Base-by-base conservation (phyloP, 257 asterid genomes). In the Craterostigma plantagineum region DNA sequence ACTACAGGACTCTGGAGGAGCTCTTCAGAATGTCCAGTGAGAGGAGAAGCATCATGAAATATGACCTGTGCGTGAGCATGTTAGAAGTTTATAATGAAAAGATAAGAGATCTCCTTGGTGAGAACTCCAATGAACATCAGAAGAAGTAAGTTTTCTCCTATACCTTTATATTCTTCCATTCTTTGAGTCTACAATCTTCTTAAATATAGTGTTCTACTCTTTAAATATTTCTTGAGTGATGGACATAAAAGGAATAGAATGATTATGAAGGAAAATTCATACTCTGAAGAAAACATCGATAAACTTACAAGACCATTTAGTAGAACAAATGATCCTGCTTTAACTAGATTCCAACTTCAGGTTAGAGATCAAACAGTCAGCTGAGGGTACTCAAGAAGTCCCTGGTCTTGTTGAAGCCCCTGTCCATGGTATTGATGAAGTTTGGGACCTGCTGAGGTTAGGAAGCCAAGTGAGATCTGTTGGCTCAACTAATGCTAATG, bases 371-470 rank as follows among this genome's bases (percentile, higher is more conserved):
- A 90, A 83, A 60, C 99, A 83, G 67, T 90, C 99, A 51, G 95
- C 99, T 48, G 95, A 83, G 67, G 99, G 99, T 53, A 90, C 92
- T 49, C 99, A 77, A 64, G 99, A 90, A 64, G 95, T 83, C 48
- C 99, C 95, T 49, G 99, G 99, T 42, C 91, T 90, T 55, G 75
- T 77, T 59, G 95, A 83, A 71, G 69, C 94, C 59, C 73, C 57
- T 9, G 99, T 77, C 35, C 51, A 69, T 60, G 64, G 78, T 46
- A 90, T 83, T 33, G 65, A 70, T 61, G 94, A 77, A 49, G 95
- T 90, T 10, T 90, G 99, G 99, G 72, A 62, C 50, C 63, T 90
- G 51, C 92, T 90, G 30, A 64, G 63, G 49, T 66, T 66, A 17
- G 99, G 99, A 51, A 68, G 94, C 54, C 91, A 54, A 65, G 93